Conservation (phyloP, 371 early-diverging fungal species). For the Fennellomyces sp. region DNA sequence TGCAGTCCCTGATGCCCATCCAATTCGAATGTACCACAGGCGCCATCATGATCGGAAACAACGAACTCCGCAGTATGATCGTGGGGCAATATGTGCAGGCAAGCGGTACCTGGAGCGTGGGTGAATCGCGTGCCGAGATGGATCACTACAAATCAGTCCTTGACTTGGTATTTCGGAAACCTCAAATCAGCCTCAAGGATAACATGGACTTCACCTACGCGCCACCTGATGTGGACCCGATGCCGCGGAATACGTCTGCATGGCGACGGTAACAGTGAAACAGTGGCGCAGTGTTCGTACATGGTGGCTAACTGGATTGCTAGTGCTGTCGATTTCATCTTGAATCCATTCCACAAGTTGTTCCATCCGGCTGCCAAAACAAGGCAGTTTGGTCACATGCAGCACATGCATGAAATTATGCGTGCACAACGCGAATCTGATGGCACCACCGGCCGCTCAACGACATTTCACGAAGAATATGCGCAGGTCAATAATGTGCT, state of each 20-base stretch:
- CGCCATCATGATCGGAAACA: conserved; percentile 77
- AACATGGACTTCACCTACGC: conserved; percentile 71
- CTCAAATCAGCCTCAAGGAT: conserved; percentile 59
- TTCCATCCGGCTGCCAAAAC: conserved; percentile 24
- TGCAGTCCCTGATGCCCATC: conserved; percentile 69
- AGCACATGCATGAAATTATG: conserved; percentile 52
- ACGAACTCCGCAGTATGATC: conserved; percentile 68
- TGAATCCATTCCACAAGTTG: conserved; percentile 7
- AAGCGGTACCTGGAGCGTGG: conserved; percentile 64
- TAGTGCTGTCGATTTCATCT: conserved; percentile 7
- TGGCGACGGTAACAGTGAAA: conserved; percentile 7
- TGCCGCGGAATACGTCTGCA: neutral
- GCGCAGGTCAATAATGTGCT: conserved; percentile 71
- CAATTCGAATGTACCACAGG: conserved; percentile 74
- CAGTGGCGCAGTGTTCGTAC: neutral
- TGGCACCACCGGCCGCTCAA: conserved; percentile 4
- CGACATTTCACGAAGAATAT: conserved; percentile 67
- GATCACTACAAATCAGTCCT: conserved; percentile 66
- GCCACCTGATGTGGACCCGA: neutral
- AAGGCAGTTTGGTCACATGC: conserved; percentile 41
- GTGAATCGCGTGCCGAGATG: conserved; percentile 56
- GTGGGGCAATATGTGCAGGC: conserved; percentile 65
- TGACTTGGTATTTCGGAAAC: conserved; percentile 53
- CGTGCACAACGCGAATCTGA: conserved; percentile 39
- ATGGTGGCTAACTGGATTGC: too few relatives aligned